A percentile compares a stretch with the other conserved stretches of the same genome.
Evolutionary conservation across 371 early-diverging fungal genomes (phyloP).

Genomic region (Syncephalastrum racemosum): DNA sequence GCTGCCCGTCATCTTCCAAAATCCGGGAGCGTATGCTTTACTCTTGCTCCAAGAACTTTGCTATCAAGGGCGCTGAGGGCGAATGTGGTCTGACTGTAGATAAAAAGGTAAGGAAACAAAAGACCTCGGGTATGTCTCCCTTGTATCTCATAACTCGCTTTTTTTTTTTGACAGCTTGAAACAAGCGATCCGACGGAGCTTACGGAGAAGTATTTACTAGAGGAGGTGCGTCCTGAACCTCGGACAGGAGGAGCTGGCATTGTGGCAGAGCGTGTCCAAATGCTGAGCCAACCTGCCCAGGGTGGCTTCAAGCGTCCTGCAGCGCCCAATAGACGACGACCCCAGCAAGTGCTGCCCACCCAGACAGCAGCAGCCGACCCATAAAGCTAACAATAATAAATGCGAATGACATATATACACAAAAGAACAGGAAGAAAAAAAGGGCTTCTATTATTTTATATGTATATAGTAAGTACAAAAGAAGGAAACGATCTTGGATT

Average conservation of each 20-base stretch:
- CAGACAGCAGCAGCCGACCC: no score
- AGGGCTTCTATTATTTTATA: not conserved
- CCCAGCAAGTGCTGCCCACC: constrained; percentile 6
- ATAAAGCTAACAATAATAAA: not conserved
- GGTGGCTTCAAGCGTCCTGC: constrained; percentile 50
- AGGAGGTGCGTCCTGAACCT: constrained; percentile 43
- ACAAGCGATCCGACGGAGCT: constrained; percentile 70
- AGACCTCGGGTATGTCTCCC: not conserved
- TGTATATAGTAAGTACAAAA: no score
- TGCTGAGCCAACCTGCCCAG: constrained; percentile 36
- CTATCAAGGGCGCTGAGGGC: constrained; percentile 56
- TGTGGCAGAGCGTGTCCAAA: constrained; percentile 44
- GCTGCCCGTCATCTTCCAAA: constrained; percentile 78
- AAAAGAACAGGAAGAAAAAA: constrained; percentile 7
- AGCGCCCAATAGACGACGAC: constrained; percentile 54
- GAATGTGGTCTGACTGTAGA: constrained; percentile 52
- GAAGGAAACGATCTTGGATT: no score
- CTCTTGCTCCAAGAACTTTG: constrained; percentile 69
- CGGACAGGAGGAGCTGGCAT: constrained; percentile 13
- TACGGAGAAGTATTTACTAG: constrained; percentile 54
- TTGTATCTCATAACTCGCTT: not conserved
- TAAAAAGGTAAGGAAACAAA: constrained; percentile 57
- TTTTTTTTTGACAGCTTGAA: constrained; percentile 51
- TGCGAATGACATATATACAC: not conserved
- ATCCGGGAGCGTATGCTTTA: constrained; percentile 89